Evolutionary conservation across 768 basidiomycete genomes (phyloP), one percentile per base, ranked within the genome.

Genomic region (Amyloporia xantha): DNA sequence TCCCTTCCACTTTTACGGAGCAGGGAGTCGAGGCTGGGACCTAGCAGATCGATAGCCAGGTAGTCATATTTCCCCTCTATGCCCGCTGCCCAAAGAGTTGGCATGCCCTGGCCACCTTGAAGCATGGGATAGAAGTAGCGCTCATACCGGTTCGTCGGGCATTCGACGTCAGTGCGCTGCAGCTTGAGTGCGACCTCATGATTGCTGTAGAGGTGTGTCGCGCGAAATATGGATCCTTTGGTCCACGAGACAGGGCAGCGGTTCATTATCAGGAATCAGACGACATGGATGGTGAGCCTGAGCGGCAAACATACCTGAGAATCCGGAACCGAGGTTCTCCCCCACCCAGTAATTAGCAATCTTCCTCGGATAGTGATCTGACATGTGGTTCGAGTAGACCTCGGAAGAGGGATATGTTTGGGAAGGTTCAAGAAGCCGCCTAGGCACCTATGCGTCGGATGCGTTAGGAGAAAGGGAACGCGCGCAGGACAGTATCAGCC

Each of bases 21-120:
- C 46, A 89, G 65, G 37, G 59, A 76, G 55, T 89, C 85, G 42
- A 90, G 65, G 59, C 84, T 87, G 19, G 75, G 59, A 12, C 86
- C 86, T 11, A 90, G 75, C 12, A 90, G 68, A 63, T 83, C 82
- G 57, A 90, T 86, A n/a, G 78, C 86, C 36, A 90, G 79, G 63
- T 59, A 69, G 52, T 68, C 67, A 50, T 54, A 68, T 5, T 42
- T 37, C 13, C 61, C 63, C 40, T 62, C 52, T 2, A 64, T 35
- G 13, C 67, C 68, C 2, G 77, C 66, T 2, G 76, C 83, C 67
- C 76, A 86, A n/a, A 90, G 69, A 13, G 68, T 79, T 0, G 86
- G 86, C 75, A 90, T 84, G 4, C 86, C 86, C 38, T 72, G 70
- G 20, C 76, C 85, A 15, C 86, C 86, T 66, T 84, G 84, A 11